phyloP scores from a whole-genome alignment of 2,329 filamentous ascomycete species.

The Botrytis porri region DNA sequence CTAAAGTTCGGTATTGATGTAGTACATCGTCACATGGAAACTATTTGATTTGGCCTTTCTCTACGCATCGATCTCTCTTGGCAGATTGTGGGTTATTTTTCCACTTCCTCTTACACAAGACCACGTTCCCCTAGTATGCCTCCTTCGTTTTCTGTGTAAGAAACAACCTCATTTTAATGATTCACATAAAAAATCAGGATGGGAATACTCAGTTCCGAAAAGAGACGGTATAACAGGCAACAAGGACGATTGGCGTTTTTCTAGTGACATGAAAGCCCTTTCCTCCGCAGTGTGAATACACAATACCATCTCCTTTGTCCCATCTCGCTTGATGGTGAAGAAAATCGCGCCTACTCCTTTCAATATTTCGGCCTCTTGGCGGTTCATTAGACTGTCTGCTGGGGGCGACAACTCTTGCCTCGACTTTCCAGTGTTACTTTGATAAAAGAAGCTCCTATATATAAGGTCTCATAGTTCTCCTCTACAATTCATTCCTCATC shows the following conservation, averaged over 20 bases:
- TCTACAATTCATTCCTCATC: background rate
- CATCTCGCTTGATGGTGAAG: background rate
- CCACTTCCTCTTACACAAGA: background rate
- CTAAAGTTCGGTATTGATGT: background rate
- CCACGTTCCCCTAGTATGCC: background rate
- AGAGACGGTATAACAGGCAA: conserved; percentile 2
- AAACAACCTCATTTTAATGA: conserved; percentile 19
- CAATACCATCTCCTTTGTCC: background rate
- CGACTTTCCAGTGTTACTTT: background rate
- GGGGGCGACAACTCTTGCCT: background rate
- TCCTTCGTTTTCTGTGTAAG: background rate
- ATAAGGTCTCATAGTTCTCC: background rate
- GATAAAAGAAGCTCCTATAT: background rate
- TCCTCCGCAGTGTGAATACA: background rate
- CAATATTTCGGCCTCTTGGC: background rate
- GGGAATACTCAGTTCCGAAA: background rate
- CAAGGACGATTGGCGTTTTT: conserved; percentile 6
- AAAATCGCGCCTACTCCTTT: background rate
- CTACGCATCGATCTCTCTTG: background rate
- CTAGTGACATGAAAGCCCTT: conserved; percentile 1
- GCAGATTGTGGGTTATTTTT: background rate
- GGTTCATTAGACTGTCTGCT: background rate
- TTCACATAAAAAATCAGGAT: background rate
- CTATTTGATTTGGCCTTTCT: background rate
- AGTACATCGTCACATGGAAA: conserved; percentile 1